phyloP scores from a whole-genome alignment of 352 stramenopile species.

The Phytophthora ohioensis region DNA sequence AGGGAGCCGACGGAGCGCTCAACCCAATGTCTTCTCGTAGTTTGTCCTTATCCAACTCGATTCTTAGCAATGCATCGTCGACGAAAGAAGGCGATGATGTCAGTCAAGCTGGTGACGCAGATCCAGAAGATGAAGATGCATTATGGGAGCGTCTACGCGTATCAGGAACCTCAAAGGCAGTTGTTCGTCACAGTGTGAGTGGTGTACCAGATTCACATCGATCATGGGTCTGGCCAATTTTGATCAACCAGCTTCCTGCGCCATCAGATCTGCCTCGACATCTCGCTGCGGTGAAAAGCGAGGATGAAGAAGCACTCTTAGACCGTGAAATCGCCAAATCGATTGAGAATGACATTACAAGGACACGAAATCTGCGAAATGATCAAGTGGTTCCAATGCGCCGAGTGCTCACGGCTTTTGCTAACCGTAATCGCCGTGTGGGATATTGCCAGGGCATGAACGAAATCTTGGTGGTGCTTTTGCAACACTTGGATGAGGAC shows the following conservation, averaged over 20 bases:
- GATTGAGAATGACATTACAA: slow-evolving; percentile 85
- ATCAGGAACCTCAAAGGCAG: slow-evolving; percentile 35
- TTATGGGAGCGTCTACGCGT: slow-evolving; percentile 58
- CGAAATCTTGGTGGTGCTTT: slow-evolving; percentile 76
- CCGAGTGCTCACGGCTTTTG: slow-evolving; percentile 78
- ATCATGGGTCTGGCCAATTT: slow-evolving; percentile 76
- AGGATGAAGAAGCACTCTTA: slow-evolving; percentile 57
- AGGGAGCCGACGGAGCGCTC: slow-evolving; percentile 42
- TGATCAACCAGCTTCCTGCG: slow-evolving; percentile 56
- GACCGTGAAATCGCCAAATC: slow-evolving; percentile 78
- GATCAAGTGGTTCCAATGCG: slow-evolving; percentile 69
- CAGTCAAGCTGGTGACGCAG: slow-evolving; percentile 33
- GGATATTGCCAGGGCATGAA: slow-evolving; percentile 91
- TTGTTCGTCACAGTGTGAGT: slow-evolving; percentile 56
- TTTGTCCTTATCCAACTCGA: slow-evolving; percentile 67
- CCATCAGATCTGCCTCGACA: slow-evolving; percentile 50
- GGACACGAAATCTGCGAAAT: slow-evolving; percentile 66
- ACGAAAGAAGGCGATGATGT: slow-evolving; percentile 42
- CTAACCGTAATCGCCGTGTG: slow-evolving; percentile 74
- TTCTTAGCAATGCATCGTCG: slow-evolving; percentile 54
- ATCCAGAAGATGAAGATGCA: slow-evolving; percentile 39
- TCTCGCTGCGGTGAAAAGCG: slow-evolving; percentile 30
- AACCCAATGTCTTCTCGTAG: slow-evolving; percentile 52
- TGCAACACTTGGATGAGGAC: slow-evolving; percentile 77
- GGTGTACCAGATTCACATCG: slow-evolving; percentile 75